Base-by-base conservation (phyloP, 352 stramenopile genomes). In the Globisporangium perplexum region DNA sequence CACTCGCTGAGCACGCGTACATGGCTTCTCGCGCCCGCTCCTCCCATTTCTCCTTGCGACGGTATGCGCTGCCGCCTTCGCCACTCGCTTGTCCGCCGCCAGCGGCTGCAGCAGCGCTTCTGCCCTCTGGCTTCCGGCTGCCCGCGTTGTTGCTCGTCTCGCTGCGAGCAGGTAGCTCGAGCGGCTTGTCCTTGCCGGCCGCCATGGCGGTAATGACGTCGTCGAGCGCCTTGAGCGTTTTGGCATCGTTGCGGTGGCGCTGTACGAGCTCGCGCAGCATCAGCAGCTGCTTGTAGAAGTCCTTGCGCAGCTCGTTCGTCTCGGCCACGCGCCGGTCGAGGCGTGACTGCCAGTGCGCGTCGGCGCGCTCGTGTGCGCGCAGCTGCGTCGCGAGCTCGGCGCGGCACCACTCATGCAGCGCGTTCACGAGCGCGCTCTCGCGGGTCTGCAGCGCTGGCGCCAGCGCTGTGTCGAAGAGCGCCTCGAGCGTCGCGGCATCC, bases 41-140 rank as follows among this genome's bases (percentile, higher is more conserved):
- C 50, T 87, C 76, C 72, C 72, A 86, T 39, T 87, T 88, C 28
- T 87, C 77, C 42, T 83, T 83, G 45, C 87, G 76, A 39, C 72
- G 71, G 28, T 69, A 66, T 48, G 76, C 46, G 1, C 47, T 68
- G 6, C 45, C 24, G 3, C 26, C 20, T 24, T 54, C 24, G 26
- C 45, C n/a, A n/a, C 39, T 45, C 14, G 18, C n/a, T 7, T 39
- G 33, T 1, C 41, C 39, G 14, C 12, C 41, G 20, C 50, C 44
- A 47, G n/a, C n/a, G n/a, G n/a, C n/a, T n/a, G n/a, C n/a, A n/a
- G 55, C 7, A 38, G 39, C 42, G 14, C 33, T 18, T 1, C 33
- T 39, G 14, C 4, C 12, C 39, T 24, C 39, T 8, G n/a, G 2
- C n/a, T 20, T 23, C 8, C 50, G 23, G 8, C 24, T 28, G 12